Percentiles rank a stretch among this genome's conserved stretches.
phyloP scores from a whole-genome alignment of 192 early-diverging fungal genomes.

The Rhizoclosmatium sp. region DNA sequence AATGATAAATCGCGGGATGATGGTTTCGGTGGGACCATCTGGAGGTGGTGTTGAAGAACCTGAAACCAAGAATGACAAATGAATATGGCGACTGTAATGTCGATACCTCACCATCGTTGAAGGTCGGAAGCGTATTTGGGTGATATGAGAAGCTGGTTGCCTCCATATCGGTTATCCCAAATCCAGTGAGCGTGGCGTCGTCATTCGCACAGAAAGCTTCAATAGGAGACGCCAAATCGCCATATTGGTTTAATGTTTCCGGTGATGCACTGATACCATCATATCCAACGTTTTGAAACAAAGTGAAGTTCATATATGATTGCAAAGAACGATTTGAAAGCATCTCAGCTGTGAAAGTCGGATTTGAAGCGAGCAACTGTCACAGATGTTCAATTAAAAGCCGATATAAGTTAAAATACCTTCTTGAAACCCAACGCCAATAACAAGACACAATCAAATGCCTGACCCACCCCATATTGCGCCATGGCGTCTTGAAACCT shows the following conservation, averaged over 20 bases:
- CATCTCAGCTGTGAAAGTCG: not conserved
- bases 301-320: not conserved
- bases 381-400: not conserved
- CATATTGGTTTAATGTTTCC: not conserved
- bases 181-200: not conserved
- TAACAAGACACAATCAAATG: not conserved
- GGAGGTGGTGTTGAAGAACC: constrained; percentile 1
- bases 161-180: constrained; percentile 1
- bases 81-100: not conserved
- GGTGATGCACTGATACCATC: not conserved
- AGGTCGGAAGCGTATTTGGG: not conserved
- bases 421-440: not conserved
- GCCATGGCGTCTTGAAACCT: not conserved
- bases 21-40: not conserved
- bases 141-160: not conserved
- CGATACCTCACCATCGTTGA: too few species aligned
- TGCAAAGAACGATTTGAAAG: not conserved
- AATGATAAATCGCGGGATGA: not conserved
- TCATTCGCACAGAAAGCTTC: not conserved
- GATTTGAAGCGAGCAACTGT: not conserved
- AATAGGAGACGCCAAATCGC: not conserved
- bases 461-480: not conserved
- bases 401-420: not conserved
- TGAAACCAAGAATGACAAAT: not conserved
- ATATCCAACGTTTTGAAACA: constrained; percentile 11